phyloP scores from a whole-genome alignment of 1,139 yeast species.

The Diutina sp. region DNA sequence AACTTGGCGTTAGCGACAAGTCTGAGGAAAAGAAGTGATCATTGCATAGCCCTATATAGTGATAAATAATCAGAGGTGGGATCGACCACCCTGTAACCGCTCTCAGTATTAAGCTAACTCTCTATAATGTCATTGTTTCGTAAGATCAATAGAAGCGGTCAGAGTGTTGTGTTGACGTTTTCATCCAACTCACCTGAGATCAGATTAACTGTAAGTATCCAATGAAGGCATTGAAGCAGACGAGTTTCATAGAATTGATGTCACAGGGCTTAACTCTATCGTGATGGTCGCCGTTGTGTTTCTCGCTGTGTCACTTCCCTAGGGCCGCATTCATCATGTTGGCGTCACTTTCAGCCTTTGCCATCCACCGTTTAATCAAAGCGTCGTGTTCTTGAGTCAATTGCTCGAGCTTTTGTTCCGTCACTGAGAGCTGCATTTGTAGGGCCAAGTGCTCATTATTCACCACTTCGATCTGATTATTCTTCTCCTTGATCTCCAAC shows the following conservation, averaged over 20 bases:
- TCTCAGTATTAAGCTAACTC: too few species aligned
- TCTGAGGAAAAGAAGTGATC: conserved; percentile 33
- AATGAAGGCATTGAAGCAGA: too few species aligned
- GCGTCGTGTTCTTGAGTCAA: not conserved
- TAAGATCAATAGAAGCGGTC: too few species aligned
- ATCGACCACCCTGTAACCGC: conserved; percentile 5
- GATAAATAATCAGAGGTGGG: conserved; percentile 66
- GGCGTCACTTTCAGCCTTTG: not conserved
- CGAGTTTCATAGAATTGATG: too few species aligned
- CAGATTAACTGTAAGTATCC: too few species aligned
- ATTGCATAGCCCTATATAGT: conserved; percentile 68
- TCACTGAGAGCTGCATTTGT: not conserved
- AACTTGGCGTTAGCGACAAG: conserved; percentile 15
- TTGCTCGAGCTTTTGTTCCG: not conserved
- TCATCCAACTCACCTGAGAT: too few species aligned
- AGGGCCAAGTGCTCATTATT: not conserved
- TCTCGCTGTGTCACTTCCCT: too few species aligned
- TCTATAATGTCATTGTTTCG: too few species aligned
- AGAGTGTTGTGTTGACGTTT: too few species aligned
- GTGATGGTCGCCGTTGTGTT: too few species aligned
- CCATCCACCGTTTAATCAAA: conserved; percentile 1
- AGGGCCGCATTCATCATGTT: not conserved
- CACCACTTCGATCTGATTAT: not conserved
- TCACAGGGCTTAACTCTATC: too few species aligned
- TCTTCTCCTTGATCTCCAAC: not conserved